phyloP scores from a whole-genome alignment of 129 eudicot genomes.

The Lactuca sativa region DNA sequence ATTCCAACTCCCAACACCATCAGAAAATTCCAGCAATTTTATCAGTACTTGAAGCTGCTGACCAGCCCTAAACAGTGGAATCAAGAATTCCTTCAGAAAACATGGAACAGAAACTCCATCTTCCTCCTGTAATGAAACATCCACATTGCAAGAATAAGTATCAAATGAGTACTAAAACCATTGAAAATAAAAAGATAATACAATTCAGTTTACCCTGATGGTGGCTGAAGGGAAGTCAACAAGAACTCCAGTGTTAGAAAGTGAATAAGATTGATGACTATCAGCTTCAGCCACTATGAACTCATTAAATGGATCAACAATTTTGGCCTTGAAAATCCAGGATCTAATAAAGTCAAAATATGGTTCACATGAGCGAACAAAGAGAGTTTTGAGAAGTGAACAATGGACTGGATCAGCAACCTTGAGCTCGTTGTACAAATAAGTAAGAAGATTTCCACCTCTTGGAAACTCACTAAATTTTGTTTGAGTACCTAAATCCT shows the following conservation, averaged over 20 bases:
- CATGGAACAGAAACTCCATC: conserved; percentile 79
- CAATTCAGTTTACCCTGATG: conserved; percentile 55
- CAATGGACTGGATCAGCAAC: conserved; percentile 82
- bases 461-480: conserved; percentile 63
- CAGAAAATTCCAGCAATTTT: conserved; percentile 77
- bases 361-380: conserved; percentile 81
- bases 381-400: conserved; percentile 75
- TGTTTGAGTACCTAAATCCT: conserved; percentile 47
- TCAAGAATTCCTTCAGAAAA: conserved; percentile 61
- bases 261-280: conserved; percentile 34
- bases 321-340: conserved; percentile 85
- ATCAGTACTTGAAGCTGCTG: conserved; percentile 95
- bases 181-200: conserved; percentile 6
- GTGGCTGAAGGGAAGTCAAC: conserved; percentile 52
- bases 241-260: conserved; percentile 39
- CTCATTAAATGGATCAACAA: conserved; percentile 78
- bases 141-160: conserved; percentile 29
- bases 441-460: conserved; percentile 85
- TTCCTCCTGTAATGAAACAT: conserved; percentile 56
- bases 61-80: conserved; percentile 89
- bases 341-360: conserved; percentile 78
- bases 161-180: conserved; percentile 1
- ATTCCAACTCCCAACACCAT: conserved; percentile 54
- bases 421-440: conserved; percentile 76
- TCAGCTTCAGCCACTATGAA: conserved; percentile 61